A percentile compares a stretch with the other conserved stretches of the same genome.
phyloP scores from a whole-genome alignment of 352 stramenopile genomes.

The Phytophthora tentaculata region DNA sequence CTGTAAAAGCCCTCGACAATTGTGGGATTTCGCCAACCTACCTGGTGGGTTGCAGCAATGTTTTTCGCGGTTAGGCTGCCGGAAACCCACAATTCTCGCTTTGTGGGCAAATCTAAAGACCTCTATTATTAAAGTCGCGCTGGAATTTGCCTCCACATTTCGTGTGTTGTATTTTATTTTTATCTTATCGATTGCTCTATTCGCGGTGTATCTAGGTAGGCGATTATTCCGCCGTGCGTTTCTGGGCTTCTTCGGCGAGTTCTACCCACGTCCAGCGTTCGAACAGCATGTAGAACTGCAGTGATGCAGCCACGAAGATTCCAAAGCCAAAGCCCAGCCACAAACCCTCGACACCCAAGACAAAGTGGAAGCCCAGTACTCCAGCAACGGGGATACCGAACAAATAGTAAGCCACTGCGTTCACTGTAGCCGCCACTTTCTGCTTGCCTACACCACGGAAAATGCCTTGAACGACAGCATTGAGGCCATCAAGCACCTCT shows the following conservation, averaged over 20 bases:
- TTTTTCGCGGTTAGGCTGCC: no score
- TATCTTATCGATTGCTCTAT: background rate
- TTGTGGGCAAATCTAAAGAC: no score
- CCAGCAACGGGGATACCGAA: conserved; percentile 74
- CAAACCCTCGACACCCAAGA: conserved; percentile 57
- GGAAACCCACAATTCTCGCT: no score
- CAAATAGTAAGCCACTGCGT: conserved; percentile 78
- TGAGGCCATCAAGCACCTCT: conserved; percentile 58
- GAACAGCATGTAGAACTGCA: conserved; percentile 50
- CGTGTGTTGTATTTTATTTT: background rate
- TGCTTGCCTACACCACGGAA: conserved; percentile 73
- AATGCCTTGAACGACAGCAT: conserved; percentile 66
- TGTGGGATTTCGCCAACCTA: no score
- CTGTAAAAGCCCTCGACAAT: no score
- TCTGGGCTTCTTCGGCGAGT: conserved; percentile 48
- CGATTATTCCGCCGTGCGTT: conserved; percentile 40
- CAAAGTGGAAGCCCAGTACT: conserved; percentile 55
- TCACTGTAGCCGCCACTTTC: conserved; percentile 59
- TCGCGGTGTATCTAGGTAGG: background rate
- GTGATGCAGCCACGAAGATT: conserved; percentile 40
- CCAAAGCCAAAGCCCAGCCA: conserved; percentile 64
- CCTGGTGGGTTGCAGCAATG: no score
- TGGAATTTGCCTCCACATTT: no score
- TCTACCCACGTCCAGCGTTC: conserved; percentile 43
- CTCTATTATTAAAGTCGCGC: no score